A percentile compares a stretch with the other conserved stretches of the same genome.
These are phyloP conservation scores for Chenopodium formosanum DNA, from an alignment of 148 eudicot species.

Conservation along the genomic window DNA sequence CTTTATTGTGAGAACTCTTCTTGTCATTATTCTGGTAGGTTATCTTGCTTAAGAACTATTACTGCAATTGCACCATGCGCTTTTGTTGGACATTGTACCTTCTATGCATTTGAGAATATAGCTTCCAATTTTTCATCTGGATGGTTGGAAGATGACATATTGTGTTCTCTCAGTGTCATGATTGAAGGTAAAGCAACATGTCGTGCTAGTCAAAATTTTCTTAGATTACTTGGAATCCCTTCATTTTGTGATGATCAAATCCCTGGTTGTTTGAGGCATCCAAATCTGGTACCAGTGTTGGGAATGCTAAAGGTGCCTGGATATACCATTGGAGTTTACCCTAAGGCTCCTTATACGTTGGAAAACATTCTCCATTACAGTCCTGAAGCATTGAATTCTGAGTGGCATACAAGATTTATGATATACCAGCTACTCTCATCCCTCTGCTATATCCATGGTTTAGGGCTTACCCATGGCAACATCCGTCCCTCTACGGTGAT, in stretches of 20 bases:
- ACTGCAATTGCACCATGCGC: slow-evolving; percentile 78
- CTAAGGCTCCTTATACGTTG: slow-evolving; percentile 74
- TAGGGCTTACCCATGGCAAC: slow-evolving; percentile 77
- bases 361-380: slow-evolving; percentile 78
- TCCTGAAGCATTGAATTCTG: slow-evolving; percentile 70
- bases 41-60: slow-evolving; percentile 68
- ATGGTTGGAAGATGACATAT: slow-evolving; percentile 57
- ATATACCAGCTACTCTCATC: slow-evolving; percentile 85
- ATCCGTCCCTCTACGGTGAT: slow-evolving; percentile 60
- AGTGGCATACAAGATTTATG: slow-evolving; percentile 68
- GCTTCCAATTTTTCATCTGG: slow-evolving; percentile 54
- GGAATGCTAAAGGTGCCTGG: slow-evolving; percentile 58
- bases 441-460: slow-evolving; percentile 68
- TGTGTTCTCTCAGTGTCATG: slow-evolving; percentile 55
- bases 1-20: slow-evolving; percentile 33
- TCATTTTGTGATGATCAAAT: slow-evolving; percentile 57
- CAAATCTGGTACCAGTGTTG: slow-evolving; percentile 73
- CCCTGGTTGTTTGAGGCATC: slow-evolving; percentile 96
- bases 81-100: slow-evolving; percentile 54
- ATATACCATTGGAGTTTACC: slow-evolving; percentile 50
- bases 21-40: slow-evolving; percentile 47
- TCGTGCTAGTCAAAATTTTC: slow-evolving; percentile 56
- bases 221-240: slow-evolving; percentile 70
- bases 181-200: slow-evolving; percentile 75
- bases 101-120: slow-evolving; percentile 46